Percentiles rank a stretch among this genome's conserved stretches.
phyloP scores from a whole-genome alignment of 2,329 filamentous ascomycete species.

The Beauveria sp. region DNA sequence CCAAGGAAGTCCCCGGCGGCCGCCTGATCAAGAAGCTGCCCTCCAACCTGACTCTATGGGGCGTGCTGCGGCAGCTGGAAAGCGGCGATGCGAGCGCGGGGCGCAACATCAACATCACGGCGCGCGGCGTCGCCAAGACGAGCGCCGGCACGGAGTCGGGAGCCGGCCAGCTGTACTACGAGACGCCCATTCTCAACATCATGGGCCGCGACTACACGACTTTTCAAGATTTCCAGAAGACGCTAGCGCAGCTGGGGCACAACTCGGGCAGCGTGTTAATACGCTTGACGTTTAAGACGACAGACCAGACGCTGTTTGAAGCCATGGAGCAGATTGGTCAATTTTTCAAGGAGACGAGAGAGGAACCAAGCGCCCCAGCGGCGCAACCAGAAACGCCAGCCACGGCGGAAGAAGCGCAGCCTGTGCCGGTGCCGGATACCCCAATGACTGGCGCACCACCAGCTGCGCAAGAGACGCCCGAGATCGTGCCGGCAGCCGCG shows the following conservation, averaged over 20 bases:
- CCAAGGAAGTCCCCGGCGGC: slow-evolving; percentile 51
- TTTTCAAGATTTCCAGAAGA: slow-evolving; percentile 82
- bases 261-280: slow-evolving; percentile 77
- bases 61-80: slow-evolving; percentile 84
- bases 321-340: slow-evolving; percentile 75
- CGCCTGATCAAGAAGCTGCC: slow-evolving; percentile 79
- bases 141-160: slow-evolving; percentile 43
- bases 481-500: slow-evolving; percentile 1
- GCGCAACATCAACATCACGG: slow-evolving; percentile 71
- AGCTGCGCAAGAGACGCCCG: neutral
- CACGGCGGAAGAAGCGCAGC: slow-evolving; percentile 4
- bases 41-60: slow-evolving; percentile 83
- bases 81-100: slow-evolving; percentile 57
- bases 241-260: slow-evolving; percentile 76
- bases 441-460: neutral
- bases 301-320: slow-evolving; percentile 71
- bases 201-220: slow-evolving; percentile 72
- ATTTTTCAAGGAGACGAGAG: slow-evolving; percentile 56
- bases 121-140: slow-evolving; percentile 63
- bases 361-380: slow-evolving; percentile 31
- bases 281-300: slow-evolving; percentile 67
- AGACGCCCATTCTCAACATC: slow-evolving; percentile 76
- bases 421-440: neutral
- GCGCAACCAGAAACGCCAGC: slow-evolving; percentile 8
- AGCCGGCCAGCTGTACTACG: slow-evolving; percentile 77